phyloP scores from a whole-genome alignment of 2,329 filamentous ascomycete species.

The Xylariaceae sp. region DNA sequence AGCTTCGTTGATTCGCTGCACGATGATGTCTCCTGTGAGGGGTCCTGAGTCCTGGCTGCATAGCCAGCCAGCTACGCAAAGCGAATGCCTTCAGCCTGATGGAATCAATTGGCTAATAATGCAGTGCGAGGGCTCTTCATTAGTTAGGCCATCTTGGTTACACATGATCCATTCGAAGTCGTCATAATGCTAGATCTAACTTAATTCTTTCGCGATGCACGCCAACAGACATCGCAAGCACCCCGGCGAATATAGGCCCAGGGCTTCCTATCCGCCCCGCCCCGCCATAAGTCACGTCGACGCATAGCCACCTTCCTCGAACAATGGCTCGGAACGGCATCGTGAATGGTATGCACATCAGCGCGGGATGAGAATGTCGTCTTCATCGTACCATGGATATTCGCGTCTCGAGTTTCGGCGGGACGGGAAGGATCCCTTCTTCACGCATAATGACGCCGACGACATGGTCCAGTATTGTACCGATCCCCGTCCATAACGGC shows the following conservation, averaged over 20 bases:
- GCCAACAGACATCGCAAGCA: too few species aligned
- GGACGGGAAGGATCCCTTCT: neutral
- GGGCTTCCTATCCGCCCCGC: too few species aligned
- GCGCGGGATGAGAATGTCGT: neutral
- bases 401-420: too few species aligned
- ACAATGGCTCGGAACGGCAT: too few species aligned
- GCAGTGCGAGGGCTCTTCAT: too few species aligned
- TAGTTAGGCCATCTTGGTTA: too few species aligned
- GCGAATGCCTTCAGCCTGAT: neutral
- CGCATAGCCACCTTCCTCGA: conserved; percentile 1
- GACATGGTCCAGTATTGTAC: neutral
- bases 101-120: neutral
- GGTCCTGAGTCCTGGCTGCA: neutral
- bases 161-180: too few species aligned
- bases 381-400: too few species aligned
- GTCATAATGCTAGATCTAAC: too few species aligned
- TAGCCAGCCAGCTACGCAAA: neutral
- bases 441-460: neutral
- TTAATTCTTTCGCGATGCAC: too few species aligned
- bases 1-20: conserved; percentile 6
- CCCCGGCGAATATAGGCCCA: too few species aligned
- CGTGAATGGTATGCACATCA: neutral
- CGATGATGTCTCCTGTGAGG: conserved; percentile 3
- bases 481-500: too few species aligned
- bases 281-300: neutral